These are phyloP conservation scores for Arachis monticola DNA, from an alignment of 331 rosid genomes.

Conservation along the genomic window DNA sequence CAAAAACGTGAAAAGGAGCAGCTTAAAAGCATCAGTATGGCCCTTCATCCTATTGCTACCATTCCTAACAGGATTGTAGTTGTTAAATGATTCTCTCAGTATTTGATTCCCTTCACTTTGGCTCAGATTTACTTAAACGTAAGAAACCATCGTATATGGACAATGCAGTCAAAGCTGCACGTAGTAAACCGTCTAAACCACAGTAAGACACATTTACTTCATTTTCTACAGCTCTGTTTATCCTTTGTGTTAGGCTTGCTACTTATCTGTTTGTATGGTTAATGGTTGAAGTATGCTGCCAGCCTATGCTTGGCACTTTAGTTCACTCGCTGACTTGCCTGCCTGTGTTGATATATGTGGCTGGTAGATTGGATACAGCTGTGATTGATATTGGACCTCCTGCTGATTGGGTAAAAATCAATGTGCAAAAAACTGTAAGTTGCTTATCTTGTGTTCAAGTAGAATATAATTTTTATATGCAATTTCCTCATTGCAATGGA, in stretches of 20 bases:
- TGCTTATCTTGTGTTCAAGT: conserved; percentile 30
- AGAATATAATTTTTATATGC: conserved; percentile 25
- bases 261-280: conserved; percentile 26
- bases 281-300: conserved; percentile 32
- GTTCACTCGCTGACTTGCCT: conserved; percentile 41
- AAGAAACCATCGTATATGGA: conserved; percentile 83
- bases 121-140: conserved; percentile 79
- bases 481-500: conserved; percentile 19
- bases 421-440: conserved; percentile 94
- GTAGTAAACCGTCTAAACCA: conserved; percentile 75
- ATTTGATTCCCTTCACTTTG: conserved; percentile 41
- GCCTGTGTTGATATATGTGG: conserved; percentile 37
- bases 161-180: conserved; percentile 70
- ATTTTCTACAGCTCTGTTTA: conserved; percentile 26
- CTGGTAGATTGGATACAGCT: conserved; percentile 76
- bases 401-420: conserved; percentile 98
- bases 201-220: conserved; percentile 64
- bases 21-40: conserved; percentile 84
- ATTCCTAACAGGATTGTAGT: conserved; percentile 18
- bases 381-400: conserved; percentile 92
- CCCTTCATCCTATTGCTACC: conserved; percentile 32
- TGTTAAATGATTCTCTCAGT: conserved; percentile 34
- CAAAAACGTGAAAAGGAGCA: conserved; percentile 98
- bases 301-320: conserved; percentile 16
- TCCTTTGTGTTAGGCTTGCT: conserved; percentile 21